phyloP scores from a whole-genome alignment of 345 rosid genomes.

The Noccaea bulbosa region DNA sequence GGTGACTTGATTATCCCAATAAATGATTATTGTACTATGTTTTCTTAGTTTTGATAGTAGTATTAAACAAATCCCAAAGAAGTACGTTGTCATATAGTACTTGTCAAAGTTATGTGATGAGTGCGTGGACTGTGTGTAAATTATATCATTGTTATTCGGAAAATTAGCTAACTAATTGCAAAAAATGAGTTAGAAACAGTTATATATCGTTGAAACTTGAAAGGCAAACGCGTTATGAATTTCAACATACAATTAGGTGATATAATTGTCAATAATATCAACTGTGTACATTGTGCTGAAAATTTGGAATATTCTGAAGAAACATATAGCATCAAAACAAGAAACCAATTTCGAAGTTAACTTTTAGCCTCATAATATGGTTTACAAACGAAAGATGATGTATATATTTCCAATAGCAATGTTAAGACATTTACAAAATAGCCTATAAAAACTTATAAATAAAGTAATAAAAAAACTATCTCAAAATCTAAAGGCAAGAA shows the following conservation, averaged over 20 bases:
- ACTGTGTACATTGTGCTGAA: background rate
- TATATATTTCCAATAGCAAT: too few relatives aligned
- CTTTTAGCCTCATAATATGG: too few relatives aligned
- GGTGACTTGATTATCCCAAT: constrained; percentile 48
- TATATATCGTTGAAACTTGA: background rate
- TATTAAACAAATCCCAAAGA: constrained; percentile 41
- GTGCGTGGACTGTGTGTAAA: constrained; percentile 23
- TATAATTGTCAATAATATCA: background rate
- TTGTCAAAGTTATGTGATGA: constrained; percentile 37
- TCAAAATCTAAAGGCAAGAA: too few relatives aligned
- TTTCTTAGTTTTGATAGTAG: constrained; percentile 1
- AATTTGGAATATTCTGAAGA: background rate
- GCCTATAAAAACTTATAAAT: too few relatives aligned
- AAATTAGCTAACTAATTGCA: background rate
- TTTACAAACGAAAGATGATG: too few relatives aligned
- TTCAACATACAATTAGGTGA: background rate
- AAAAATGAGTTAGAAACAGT: background rate
- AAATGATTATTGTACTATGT: constrained; percentile 45
- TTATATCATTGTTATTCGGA: background rate
- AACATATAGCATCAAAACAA: background rate
- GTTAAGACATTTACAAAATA: too few relatives aligned
- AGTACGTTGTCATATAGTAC: constrained; percentile 39
- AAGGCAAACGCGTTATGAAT: background rate
- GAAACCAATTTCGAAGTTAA: background rate
- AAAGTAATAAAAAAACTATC: too few relatives aligned